phyloP scores from a whole-genome alignment of 176 grass and related monocot genomes.

The Guadua angustifolia region DNA sequence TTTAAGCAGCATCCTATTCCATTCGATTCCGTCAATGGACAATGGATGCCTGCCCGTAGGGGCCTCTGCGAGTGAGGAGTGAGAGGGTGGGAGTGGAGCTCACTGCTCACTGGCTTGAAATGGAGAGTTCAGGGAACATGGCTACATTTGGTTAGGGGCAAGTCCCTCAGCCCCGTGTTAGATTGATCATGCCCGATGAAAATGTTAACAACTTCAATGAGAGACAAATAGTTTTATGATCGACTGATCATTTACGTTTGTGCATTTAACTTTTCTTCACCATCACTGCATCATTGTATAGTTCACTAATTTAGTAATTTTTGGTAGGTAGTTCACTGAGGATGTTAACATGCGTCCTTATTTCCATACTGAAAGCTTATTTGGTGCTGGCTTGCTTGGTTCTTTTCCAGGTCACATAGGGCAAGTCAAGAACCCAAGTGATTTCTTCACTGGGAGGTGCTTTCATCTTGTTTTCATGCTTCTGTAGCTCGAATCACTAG shows the following conservation, averaged over 20 bases:
- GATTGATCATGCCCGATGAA: neutral
- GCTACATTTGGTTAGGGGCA: neutral
- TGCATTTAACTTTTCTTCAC: neutral
- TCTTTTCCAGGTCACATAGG: conserved; percentile 68
- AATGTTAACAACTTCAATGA: neutral
- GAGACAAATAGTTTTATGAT: no score
- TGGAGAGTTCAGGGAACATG: neutral
- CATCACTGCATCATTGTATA: neutral
- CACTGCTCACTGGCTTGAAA: neutral
- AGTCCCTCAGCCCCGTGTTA: neutral
- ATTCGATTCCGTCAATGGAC: no score
- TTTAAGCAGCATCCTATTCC: neutral
- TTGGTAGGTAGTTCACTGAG: neutral
- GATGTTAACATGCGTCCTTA: neutral
- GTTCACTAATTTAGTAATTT: neutral
- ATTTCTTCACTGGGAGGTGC: conserved; percentile 95
- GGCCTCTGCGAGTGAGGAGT: no score
- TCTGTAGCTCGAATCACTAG: neutral
- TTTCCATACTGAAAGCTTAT: neutral
- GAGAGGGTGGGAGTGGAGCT: no score
- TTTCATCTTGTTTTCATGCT: conserved; percentile 13
- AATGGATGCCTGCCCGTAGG: no score
- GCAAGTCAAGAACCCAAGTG: conserved; percentile 72
- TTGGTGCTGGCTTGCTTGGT: neutral
- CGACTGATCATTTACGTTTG: neutral